Conservation (phyloP, 2,329 filamentous ascomycete genomes). For the Exophiala aquamarina region DNA sequence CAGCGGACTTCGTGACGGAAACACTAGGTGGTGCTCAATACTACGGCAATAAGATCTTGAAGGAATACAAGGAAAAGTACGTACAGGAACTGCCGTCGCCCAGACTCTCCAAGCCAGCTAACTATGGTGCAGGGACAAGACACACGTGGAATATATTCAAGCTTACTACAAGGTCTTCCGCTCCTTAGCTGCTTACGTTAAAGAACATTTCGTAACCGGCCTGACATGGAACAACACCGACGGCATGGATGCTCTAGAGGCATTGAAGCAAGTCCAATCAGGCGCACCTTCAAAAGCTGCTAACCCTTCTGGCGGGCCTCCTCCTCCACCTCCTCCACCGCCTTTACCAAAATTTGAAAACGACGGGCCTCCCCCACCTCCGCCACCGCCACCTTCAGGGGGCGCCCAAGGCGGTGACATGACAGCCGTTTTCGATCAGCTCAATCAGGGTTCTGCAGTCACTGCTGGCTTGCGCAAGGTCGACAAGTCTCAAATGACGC, state of each 20-base stretch:
- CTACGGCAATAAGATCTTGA: slow-evolving; percentile 91
- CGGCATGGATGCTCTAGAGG: slow-evolving; percentile 69
- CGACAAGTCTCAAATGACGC: slow-evolving; percentile 93
- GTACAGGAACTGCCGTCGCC: too few relatives aligned
- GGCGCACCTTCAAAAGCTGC: slow-evolving; percentile 34
- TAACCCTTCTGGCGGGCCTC: slow-evolving; percentile 38
- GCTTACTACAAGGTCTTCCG: slow-evolving; percentile 91
- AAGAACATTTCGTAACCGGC: slow-evolving; percentile 75
- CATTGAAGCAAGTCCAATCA: slow-evolving; percentile 59
- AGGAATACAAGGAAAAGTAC: slow-evolving; percentile 81
- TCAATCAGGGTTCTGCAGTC: slow-evolving; percentile 86
- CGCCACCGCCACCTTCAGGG: slow-evolving; percentile 56
- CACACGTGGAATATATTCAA: slow-evolving; percentile 84
- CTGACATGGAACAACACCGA: slow-evolving; percentile 84
- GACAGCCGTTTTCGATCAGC: slow-evolving; percentile 83
- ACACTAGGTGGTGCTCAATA: slow-evolving; percentile 83
- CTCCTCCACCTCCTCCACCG: slow-evolving; percentile 53
- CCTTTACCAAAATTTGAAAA: slow-evolving; percentile 47
- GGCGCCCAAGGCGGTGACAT: slow-evolving; percentile 61
- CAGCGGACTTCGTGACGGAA: slow-evolving; percentile 81
- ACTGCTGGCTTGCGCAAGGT: slow-evolving; percentile 90
- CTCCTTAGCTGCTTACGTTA: slow-evolving; percentile 78
- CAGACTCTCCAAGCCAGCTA: too few relatives aligned
- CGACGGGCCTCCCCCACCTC: slow-evolving; percentile 59
- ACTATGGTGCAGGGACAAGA: slow-evolving; percentile 61